Evolutionary conservation across 106 monocot genomes (phyloP), one percentile per base, ranked within the genome.

Genomic region (Posidonia australis): DNA sequence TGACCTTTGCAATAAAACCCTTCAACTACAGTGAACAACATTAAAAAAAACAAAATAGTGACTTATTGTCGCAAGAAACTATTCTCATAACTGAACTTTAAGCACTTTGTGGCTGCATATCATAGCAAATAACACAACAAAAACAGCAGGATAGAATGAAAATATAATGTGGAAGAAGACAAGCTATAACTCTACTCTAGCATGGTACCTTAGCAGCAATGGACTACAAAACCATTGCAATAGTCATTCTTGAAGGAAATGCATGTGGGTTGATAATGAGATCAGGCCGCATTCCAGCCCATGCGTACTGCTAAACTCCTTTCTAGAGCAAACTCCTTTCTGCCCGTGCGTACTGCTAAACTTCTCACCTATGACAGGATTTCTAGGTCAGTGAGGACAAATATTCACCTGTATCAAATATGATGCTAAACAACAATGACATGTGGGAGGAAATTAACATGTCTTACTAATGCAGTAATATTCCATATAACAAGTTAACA

Each of bases 261-360:
- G 96, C 96, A 82, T 96, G 96, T 44, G 96, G 96, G 77, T 96
- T 96, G 44, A 96, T 96, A 27, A 96, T 96, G 18, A 96, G 82
- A 85, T 96, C 96, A 21, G 90, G 96, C 25, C 90, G 77, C 82
- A 96, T 96, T 42, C 96, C 96, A 44, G 96, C 84, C 96, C 96
- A 96, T 60, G n/a, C n/a, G n/a, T n/a, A n/a, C n/a, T n/a, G n/a
- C n/a, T n/a, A n/a, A 90, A 66, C 72, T 96, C 82, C 60, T n/a
- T n/a, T n/a, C n/a, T n/a, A n/a, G 96, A 96, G 70, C 96, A 96
- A 26, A 96, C 96, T 70, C 96, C 90, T 69, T 96, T 96, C 67
- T 96, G 96, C 56, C 96, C 96, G 72, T 96, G 96, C 63, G 90
- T 80, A 58, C 96, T 96, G 75, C 96, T 96, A 71, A 96, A 96